Evolutionary conservation across 768 basidiomycete genomes (phyloP).

Genomic region (Tricholoma terreum): DNA sequence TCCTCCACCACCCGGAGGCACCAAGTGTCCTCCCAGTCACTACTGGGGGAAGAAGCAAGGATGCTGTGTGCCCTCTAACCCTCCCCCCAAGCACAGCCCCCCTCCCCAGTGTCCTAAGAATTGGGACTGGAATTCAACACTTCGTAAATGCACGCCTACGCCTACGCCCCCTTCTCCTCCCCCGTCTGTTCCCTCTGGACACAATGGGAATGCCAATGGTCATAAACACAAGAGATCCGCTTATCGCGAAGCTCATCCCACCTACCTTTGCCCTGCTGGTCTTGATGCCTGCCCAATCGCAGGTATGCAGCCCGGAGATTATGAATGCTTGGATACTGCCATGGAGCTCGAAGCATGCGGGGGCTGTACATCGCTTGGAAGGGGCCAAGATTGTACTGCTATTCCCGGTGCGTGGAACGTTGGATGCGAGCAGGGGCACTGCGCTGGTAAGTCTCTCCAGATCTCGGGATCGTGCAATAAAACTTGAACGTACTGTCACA

Average conservation of each 20-base stretch:
- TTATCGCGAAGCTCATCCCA: slow-evolving; percentile 33
- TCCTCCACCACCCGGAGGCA: slow-evolving; percentile 42
- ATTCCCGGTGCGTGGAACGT: slow-evolving; percentile 68
- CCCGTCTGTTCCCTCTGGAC: slow-evolving; percentile 36
- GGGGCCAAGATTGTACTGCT: slow-evolving; percentile 68
- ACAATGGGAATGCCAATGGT: slow-evolving; percentile 12
- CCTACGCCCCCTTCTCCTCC: slow-evolving; percentile 30
- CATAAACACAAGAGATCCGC: slow-evolving; percentile 21
- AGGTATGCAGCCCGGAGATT: slow-evolving; percentile 39
- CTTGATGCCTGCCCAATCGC: slow-evolving; percentile 57
- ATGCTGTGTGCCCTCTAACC: slow-evolving; percentile 53
- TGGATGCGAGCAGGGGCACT: slow-evolving; percentile 57
- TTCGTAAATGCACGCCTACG: slow-evolving; percentile 40
- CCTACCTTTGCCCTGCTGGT: slow-evolving; percentile 48
- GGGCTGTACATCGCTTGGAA: slow-evolving; percentile 62
- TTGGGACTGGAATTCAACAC: slow-evolving; percentile 43
- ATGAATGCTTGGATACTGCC: slow-evolving; percentile 62
- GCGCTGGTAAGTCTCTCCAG: slow-evolving; percentile 43
- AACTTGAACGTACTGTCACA: slow-evolving; percentile 15
- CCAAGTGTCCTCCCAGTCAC: slow-evolving; percentile 43
- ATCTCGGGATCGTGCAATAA: background rate
- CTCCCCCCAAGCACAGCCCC: slow-evolving; percentile 35
- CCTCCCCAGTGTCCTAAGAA: slow-evolving; percentile 48
- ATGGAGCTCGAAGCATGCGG: slow-evolving; percentile 72
- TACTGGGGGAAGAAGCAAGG: slow-evolving; percentile 46